Percentiles rank a stretch among this genome's conserved stretches.
Conservation (phyloP, 371 early-diverging fungal genomes). For the Sporodiniella umbellata region DNA sequence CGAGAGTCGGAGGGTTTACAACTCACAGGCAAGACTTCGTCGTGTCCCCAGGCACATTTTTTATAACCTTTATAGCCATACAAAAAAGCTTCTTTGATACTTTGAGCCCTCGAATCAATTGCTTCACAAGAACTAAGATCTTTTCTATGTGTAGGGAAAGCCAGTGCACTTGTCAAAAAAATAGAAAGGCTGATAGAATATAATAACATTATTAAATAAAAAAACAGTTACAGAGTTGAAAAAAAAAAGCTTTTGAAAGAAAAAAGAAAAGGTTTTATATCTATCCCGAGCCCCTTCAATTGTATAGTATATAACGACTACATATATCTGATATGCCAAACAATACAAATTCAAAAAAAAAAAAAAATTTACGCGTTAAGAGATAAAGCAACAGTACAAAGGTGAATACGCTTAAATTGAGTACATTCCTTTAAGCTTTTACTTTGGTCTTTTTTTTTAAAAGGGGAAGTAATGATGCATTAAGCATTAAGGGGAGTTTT, state of each 20-base stretch:
- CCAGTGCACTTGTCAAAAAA: background rate
- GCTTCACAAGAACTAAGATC: background rate
- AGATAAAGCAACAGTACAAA: too few relatives aligned
- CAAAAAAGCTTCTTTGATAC: constrained; percentile 44
- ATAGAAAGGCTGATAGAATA: background rate
- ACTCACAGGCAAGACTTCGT: constrained; percentile 42
- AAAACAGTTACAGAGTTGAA: background rate
- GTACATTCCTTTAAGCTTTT: background rate
- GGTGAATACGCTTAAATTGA: too few relatives aligned
- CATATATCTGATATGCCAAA: too few relatives aligned
- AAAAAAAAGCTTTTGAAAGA: background rate
- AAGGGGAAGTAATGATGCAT: background rate
- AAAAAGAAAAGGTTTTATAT: too few relatives aligned
- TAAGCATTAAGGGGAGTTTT: background rate
- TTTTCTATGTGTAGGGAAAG: background rate
- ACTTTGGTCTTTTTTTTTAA: too few relatives aligned
- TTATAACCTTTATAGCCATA: constrained; percentile 74
- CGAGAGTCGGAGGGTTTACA: constrained; percentile 33
- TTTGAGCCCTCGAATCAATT: background rate
- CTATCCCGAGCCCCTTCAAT: too few relatives aligned
- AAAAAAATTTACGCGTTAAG: too few relatives aligned
- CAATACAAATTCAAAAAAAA: too few relatives aligned
- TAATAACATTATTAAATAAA: background rate
- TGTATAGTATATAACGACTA: too few relatives aligned
- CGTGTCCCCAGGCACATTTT: constrained; percentile 42